These are phyloP conservation scores for Glycine soja DNA, from an alignment of 306 rosid species.

Conservation along the genomic window DNA sequence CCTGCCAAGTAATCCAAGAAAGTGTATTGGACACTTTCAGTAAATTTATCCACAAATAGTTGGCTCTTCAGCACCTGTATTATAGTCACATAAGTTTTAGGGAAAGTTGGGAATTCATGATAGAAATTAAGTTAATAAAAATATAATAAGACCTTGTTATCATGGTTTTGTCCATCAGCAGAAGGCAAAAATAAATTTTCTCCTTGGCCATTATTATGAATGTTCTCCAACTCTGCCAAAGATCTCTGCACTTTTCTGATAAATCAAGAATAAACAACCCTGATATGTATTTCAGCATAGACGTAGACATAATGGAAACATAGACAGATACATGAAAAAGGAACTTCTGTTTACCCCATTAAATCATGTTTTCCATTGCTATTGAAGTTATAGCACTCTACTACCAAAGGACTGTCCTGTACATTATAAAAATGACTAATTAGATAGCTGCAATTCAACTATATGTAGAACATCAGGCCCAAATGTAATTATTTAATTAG, in stretches of 20 bases:
- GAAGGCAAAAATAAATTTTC: slow-evolving; percentile 58
- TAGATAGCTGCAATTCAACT: slow-evolving; percentile 38
- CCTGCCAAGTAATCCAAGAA: slow-evolving; percentile 83
- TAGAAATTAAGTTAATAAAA: slow-evolving; percentile 4
- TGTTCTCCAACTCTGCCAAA: slow-evolving; percentile 72
- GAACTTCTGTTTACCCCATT: slow-evolving; percentile 64
- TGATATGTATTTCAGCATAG: slow-evolving; percentile 30
- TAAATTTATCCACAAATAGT: slow-evolving; percentile 69
- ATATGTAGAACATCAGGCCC: slow-evolving; percentile 1
- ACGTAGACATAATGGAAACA: slow-evolving; percentile 14
- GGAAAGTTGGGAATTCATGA: slow-evolving; percentile 22
- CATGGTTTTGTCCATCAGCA: slow-evolving; percentile 62
- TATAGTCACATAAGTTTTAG: slow-evolving; percentile 38
- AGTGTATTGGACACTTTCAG: slow-evolving; percentile 68
- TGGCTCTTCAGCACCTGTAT: slow-evolving; percentile 73
- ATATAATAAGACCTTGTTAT: slow-evolving; percentile 59
- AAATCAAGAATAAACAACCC: slow-evolving; percentile 42
- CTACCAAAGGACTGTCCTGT: slow-evolving; percentile 76
- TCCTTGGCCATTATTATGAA: slow-evolving; percentile 61
- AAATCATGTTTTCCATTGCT: slow-evolving; percentile 82
- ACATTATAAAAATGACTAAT: slow-evolving; percentile 46
- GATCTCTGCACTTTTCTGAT: slow-evolving; percentile 72
- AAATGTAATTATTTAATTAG: background rate
- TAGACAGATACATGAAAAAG: slow-evolving; percentile 8
- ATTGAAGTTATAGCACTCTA: slow-evolving; percentile 83